Percentiles rank a stretch among this genome's conserved stretches.
Conservation (phyloP, 768 basidiomycete species). For the Trametes elegans region DNA sequence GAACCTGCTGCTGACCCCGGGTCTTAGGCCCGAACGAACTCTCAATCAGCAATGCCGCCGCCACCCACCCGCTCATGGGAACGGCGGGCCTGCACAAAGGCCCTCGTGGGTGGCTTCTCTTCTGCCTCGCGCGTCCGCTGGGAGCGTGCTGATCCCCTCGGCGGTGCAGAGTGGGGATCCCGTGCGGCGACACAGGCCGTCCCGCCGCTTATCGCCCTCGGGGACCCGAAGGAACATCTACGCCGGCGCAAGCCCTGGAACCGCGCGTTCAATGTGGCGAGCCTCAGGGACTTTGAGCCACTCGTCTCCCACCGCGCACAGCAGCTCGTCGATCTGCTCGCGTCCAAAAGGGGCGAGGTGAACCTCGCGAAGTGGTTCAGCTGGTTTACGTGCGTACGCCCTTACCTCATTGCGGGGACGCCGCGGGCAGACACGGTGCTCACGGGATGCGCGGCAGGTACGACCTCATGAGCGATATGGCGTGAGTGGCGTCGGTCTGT, state of each 20-base stretch:
- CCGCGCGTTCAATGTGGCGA: slow-evolving; percentile 34
- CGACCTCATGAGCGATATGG: slow-evolving; percentile 35
- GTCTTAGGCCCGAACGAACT: slow-evolving; percentile 27
- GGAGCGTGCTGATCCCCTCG: background rate
- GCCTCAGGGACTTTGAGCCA: slow-evolving; percentile 33
- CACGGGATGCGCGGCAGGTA: slow-evolving; percentile 23
- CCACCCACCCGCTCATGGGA: slow-evolving; percentile 22
- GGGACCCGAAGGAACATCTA: slow-evolving; percentile 34
- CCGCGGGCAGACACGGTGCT: background rate
- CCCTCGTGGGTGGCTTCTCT: slow-evolving; percentile 18
- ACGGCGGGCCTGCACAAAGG: slow-evolving; percentile 27
- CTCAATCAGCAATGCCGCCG: slow-evolving; percentile 20
- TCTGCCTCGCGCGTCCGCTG: background rate
- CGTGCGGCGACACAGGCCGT: slow-evolving; percentile 14
- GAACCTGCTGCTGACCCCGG: background rate
- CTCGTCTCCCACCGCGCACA: slow-evolving; percentile 23
- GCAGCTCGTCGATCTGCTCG: slow-evolving; percentile 29
- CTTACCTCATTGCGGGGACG: background rate
- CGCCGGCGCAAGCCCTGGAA: slow-evolving; percentile 41
- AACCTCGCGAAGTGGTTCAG: slow-evolving; percentile 37
- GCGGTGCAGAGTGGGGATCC: slow-evolving; percentile 13
- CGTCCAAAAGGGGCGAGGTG: slow-evolving; percentile 17
- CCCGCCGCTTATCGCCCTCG: slow-evolving; percentile 30
- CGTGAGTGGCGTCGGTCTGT: slow-evolving; percentile 20
- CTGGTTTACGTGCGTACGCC: slow-evolving; percentile 39